These are phyloP conservation scores for Candida methanosorbosa DNA, from an alignment of 805 yeast species.

Conservation along the genomic window DNA sequence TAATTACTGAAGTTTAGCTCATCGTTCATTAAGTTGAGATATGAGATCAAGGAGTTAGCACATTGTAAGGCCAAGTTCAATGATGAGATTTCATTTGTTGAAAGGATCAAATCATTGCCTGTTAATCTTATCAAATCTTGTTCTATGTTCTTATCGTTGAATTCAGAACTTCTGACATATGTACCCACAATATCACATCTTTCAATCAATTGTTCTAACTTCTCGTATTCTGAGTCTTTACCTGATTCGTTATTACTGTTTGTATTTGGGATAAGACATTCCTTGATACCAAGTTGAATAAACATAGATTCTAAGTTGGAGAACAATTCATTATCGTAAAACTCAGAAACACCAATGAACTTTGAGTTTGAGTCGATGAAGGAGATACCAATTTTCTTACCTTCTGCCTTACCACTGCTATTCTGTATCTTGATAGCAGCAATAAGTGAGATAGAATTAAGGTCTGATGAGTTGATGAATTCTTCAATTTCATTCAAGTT, in stretches of 20 bases:
- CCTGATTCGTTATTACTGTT: constrained; percentile 24
- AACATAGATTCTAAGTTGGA: constrained; percentile 80
- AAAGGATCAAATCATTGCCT: constrained; percentile 42
- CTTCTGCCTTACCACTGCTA: constrained; percentile 26
- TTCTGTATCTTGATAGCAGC: constrained; percentile 37
- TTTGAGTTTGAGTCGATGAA: constrained; percentile 67
- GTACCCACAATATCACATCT: constrained; percentile 73
- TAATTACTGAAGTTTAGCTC: constrained; percentile 46
- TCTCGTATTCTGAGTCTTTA: constrained; percentile 38
- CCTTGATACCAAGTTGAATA: constrained; percentile 86
- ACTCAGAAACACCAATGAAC: constrained; percentile 65
- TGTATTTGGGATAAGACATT: constrained; percentile 53
- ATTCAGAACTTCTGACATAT: constrained; percentile 46
- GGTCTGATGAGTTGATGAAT: constrained; percentile 38
- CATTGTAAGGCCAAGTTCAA: constrained; percentile 47
- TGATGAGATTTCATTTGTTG: constrained; percentile 46
- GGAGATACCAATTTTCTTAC: constrained; percentile 63
- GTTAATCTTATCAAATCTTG: constrained; percentile 71
- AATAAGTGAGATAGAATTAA: constrained; percentile 34
- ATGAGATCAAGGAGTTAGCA: constrained; percentile 58
- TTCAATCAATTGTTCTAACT: constrained; percentile 63
- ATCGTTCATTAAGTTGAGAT: constrained; percentile 56
- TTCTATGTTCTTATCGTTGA: constrained; percentile 60
- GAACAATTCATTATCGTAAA: constrained; percentile 79
- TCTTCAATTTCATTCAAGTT: constrained; percentile 75